Evolutionary conservation across 495 filamentous ascomycete genomes (phyloP), one percentile per base, ranked within the genome.

Genomic region (Cudoniella acicularis): DNA sequence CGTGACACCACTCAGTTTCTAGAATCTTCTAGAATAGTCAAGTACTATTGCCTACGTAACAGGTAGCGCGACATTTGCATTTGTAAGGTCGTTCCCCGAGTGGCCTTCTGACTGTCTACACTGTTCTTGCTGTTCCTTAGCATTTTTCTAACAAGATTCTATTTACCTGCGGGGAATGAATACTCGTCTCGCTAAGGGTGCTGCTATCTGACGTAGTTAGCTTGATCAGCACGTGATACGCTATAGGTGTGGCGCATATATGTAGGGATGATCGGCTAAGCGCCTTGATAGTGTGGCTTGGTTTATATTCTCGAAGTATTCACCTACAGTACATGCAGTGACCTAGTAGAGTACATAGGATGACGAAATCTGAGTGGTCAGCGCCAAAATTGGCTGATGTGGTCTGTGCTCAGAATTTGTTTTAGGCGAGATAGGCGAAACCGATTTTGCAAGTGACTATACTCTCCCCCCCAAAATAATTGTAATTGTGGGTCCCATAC

Each of bases 1-100:
- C n/a, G n/a, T n/a, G n/a, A n/a, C n/a, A n/a, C n/a, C n/a, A n/a
- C n/a, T n/a, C n/a, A n/a, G 26, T 56, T 51, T 61, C 45, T 61
- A 60, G 36, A 49, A 60, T 60, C 36, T 60, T 60, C 25, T 60
- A 54, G 51, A 53, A 24, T 52, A 26, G 10, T 63, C 4, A 62
- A 58, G 1, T 63, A 36, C 30, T 36, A 13, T 36, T n/a, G n/a
- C 30, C 30, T 6, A 36, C 30, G 30, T 36, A 36, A 36, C 30
- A 36, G 13, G 30, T 36, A 36, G 30, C 30, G 30, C 30, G 6
- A 36, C 30, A 36, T 36, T 36, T 36, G 30, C 13, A 4, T 36
- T 36, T 6, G 13, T 13, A 36, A 36, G 13, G 6, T 36, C 13
- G 30, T 36, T 36, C 30, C 30, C 13, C 13, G 30, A 36, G 30